Evolutionary conservation across 129 eudicot species (phyloP), one percentile per base, ranked within the genome.

Genomic region (Pulicaria dysenterica): DNA sequence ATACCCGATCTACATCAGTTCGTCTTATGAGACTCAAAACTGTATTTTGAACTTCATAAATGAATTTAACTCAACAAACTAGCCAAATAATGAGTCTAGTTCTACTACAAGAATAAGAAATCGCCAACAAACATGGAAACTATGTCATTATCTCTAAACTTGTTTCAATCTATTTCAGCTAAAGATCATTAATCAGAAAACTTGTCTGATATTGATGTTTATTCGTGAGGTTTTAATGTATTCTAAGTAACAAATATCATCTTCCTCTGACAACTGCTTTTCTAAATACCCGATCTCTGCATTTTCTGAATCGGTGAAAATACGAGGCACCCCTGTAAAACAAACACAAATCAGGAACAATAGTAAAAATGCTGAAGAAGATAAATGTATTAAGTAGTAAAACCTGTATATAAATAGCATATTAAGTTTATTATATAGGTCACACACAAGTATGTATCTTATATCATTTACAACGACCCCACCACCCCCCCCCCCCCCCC

Each of bases 141-240:
- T 74, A n/a, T 24, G 4, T 36, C 72, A 74, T 53, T 65, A 64
- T 46, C 47, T 12, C 44, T 17, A 41, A 5, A 19, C 37, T 13
- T 24, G 56, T 44, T 55, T 64, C 31, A 48, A 24, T 64, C 12
- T 12, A 64, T 74, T 24, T 64, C 36, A 6, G 5, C 43, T 13
- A 48, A 40, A 61, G 13, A 57, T 7, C 38, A 46, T 38, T 13
- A 45, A 67, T 69, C 74, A 93, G 72, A 76, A 87, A 54, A 94
- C 98, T 83, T 94, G 98, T 82, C 98, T 83, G 65, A 94, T 94
- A 77, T 94, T 90, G 67, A 94, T 94, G 86, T 94, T 94, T 79
- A 94, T 88, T 83, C 98, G 85, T n/a, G 98, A 94, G 65, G 80
- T 79, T 73, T 67, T 78, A 13, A 86, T 82, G 87, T 94, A 94